Evolutionary conservation across 495 filamentous ascomycete species (phyloP).

Genomic region (Hyaloscypha finlandica): DNA sequence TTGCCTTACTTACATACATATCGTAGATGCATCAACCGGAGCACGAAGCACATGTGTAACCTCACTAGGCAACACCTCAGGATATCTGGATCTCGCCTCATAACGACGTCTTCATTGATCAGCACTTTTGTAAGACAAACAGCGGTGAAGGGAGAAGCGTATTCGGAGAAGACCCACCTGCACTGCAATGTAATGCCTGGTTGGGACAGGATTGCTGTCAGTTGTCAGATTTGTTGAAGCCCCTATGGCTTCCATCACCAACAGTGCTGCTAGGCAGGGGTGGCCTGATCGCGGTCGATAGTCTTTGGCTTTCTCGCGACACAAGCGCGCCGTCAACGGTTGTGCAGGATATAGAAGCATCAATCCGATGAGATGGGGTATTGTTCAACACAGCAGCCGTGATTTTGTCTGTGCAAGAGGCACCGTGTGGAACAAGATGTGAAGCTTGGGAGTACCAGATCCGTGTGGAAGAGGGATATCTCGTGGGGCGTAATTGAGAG

Average conservation of each 20-base stretch:
- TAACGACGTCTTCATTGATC: not conserved
- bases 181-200: not conserved
- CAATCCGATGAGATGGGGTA: not conserved
- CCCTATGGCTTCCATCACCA: not conserved
- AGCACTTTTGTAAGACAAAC: slow-evolving; percentile 8
- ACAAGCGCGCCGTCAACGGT: slow-evolving; percentile 11
- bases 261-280: not conserved
- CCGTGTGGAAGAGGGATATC: not conserved
- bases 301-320: not conserved
- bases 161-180: not conserved
- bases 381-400: slow-evolving; percentile 8
- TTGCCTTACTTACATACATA: not conserved
- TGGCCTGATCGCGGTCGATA: not conserved
- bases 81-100: not conserved
- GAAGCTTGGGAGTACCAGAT: slow-evolving; percentile 14
- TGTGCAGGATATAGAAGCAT: slow-evolving; percentile 12
- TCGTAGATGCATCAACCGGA: not conserved
- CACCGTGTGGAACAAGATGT: slow-evolving; percentile 15
- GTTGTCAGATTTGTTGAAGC: slow-evolving; percentile 5
- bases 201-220: slow-evolving; percentile 6
- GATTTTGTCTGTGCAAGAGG: slow-evolving; percentile 1
- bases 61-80: not conserved
- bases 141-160: slow-evolving; percentile 18
- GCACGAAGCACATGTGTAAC: not conserved
- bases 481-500: not conserved